Evolutionary conservation across 129 eudicot species (phyloP).

Genomic region (Artemisia tridentata): DNA sequence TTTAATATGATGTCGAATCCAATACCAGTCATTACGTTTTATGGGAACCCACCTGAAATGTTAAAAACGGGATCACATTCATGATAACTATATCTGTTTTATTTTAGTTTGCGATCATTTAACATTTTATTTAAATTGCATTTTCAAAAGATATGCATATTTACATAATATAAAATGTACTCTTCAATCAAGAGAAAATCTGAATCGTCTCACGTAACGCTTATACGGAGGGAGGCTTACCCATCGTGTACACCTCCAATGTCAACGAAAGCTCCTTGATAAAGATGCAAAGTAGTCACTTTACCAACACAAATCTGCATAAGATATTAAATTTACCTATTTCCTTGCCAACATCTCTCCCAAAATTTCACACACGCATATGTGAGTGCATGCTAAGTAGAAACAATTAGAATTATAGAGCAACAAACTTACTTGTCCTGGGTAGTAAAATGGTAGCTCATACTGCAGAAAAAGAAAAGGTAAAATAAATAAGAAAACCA

Average conservation of each 20-base stretch:
- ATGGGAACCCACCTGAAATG: slow-evolving; percentile 94
- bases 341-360: not conserved
- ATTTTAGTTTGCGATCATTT: too few relatives aligned
- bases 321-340: slow-evolving; percentile 15
- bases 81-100: too few relatives aligned
- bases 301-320: slow-evolving; percentile 89
- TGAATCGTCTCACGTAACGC: not conserved
- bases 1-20: slow-evolving; percentile 98
- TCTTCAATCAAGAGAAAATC: not conserved
- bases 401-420: not conserved
- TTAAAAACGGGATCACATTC: not conserved
- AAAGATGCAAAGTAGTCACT: slow-evolving; percentile 91
- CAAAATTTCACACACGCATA: not conserved
- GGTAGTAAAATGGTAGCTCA: slow-evolving; percentile 96
- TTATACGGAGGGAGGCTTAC: slow-evolving; percentile 30
- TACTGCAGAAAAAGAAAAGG: slow-evolving; percentile 56
- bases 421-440: slow-evolving; percentile 80
- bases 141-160: not conserved
- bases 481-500: slow-evolving; percentile 18
- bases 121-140: not conserved
- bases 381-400: not conserved
- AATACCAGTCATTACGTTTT: slow-evolving; percentile 95
- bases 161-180: not conserved
- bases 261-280: slow-evolving; percentile 99
- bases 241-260: slow-evolving; percentile 99